Evolutionary conservation across 1,284 basidiomycete species (phyloP).

Genomic region (Boletellus deceptivus): DNA sequence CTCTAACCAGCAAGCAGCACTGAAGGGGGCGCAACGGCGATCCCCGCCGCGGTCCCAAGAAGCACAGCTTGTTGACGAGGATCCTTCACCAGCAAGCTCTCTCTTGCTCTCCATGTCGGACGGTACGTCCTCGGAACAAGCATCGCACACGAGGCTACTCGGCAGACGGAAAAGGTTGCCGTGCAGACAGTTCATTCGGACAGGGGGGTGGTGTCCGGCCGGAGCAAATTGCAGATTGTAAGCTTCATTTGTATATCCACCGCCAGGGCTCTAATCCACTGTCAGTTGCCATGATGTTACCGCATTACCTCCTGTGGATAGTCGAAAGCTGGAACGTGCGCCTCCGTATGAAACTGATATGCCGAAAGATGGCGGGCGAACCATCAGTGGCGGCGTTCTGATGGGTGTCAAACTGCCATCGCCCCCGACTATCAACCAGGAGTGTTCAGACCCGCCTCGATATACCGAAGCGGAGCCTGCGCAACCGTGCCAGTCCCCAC

Average conservation of each 20-base stretch:
- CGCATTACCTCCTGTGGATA: conserved; percentile 5
- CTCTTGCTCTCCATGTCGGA: conserved; percentile 28
- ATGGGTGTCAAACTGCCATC: conserved; percentile 20
- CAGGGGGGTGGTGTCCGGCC: conserved; percentile 44
- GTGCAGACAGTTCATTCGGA: conserved; percentile 44
- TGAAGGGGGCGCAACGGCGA: conserved; percentile 1
- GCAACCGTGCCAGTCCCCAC: conserved; percentile 28
- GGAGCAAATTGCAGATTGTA: conserved; percentile 47
- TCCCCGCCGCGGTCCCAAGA: conserved; percentile 5
- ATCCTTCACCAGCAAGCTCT: conserved; percentile 11
- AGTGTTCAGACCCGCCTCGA: conserved; percentile 23
- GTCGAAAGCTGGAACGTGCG: conserved; percentile 1
- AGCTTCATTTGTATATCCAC: conserved; percentile 17
- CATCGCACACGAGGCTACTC: conserved; percentile 11
- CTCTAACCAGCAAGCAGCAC: conserved; percentile 8
- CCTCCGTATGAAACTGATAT: conserved; percentile 5
- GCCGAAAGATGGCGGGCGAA: conserved; percentile 10
- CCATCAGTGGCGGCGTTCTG: conserved; percentile 27
- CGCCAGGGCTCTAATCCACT: conserved; percentile 3
- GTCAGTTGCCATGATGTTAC: conserved; percentile 41
- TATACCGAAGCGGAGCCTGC: conserved; percentile 37
- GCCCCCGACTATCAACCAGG: conserved; percentile 6
- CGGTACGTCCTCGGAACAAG: conserved; percentile 9
- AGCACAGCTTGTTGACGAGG: conserved; percentile 16
- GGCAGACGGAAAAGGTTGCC: conserved; percentile 35